A percentile compares a stretch with the other conserved stretches of the same genome.
Evolutionary conservation across 495 filamentous ascomycete species (phyloP).

Genomic region (Penicillium chermesinum): DNA sequence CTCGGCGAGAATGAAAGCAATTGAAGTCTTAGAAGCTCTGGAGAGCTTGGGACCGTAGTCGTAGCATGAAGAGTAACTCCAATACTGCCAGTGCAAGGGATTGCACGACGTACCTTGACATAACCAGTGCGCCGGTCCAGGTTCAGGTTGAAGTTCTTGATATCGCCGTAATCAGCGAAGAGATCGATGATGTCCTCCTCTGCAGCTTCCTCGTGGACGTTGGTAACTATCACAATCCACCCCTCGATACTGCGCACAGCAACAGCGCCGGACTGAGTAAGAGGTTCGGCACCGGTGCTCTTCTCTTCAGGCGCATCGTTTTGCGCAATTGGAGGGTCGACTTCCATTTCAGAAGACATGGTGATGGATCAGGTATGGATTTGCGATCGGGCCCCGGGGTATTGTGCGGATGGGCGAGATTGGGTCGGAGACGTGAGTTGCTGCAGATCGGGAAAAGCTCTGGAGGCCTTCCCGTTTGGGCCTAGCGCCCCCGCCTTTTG

Average conservation of each 20-base stretch:
- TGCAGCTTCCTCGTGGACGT: constrained; percentile 95
- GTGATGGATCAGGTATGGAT: constrained; percentile 10
- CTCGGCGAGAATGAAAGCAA: no score
- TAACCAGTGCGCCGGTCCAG: constrained; percentile 94
- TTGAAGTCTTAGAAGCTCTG: no score
- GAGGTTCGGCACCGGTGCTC: constrained; percentile 56
- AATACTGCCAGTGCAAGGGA: neutral
- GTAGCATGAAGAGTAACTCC: neutral
- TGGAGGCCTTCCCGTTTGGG: constrained; percentile 5
- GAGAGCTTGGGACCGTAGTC: no score
- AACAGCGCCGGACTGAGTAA: constrained; percentile 73
- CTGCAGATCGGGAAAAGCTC: constrained; percentile 7
- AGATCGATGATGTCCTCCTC: constrained; percentile 93
- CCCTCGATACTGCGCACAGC: constrained; percentile 98
- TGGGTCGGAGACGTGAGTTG: neutral
- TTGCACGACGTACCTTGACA: constrained; percentile 68
- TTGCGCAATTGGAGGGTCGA: constrained; percentile 54
- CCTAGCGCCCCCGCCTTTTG: neutral
- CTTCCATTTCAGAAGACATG: constrained; percentile 78
- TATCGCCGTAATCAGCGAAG: constrained; percentile 94
- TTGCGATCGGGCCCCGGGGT: neutral
- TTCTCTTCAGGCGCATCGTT: constrained; percentile 43
- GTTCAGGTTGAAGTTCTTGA: constrained; percentile 95
- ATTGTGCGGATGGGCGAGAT: constrained; percentile 1
- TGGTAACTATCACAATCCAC: constrained; percentile 96